phyloP scores from a whole-genome alignment of 2,329 filamentous ascomycete genomes.

The Colletotrichum somersetense region DNA sequence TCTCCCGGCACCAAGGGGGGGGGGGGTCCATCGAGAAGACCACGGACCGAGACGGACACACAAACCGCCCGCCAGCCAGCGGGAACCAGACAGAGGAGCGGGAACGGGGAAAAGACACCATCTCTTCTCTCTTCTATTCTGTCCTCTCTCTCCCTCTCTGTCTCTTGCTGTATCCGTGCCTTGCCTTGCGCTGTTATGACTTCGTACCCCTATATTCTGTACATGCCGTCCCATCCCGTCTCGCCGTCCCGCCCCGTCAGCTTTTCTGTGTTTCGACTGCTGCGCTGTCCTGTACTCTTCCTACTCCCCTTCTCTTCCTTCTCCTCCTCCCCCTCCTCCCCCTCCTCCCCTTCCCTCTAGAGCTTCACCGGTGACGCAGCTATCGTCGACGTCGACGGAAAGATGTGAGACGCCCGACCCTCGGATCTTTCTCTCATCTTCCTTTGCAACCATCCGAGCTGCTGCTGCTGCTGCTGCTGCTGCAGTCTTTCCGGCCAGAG shows the following conservation, averaged over 20 bases:
- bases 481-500: constrained; percentile 21
- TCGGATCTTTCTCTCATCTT: constrained; percentile 22
- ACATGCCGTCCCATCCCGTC: not conserved
- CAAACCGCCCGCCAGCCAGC: not conserved
- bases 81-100: not conserved
- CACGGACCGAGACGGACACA: not conserved
- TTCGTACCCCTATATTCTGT: not conserved
- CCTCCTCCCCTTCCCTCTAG: not conserved
- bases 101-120: constrained; percentile 11
- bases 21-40: not conserved
- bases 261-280: constrained; percentile 18
- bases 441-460: constrained; percentile 14
- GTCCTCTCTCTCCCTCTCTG: not conserved
- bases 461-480: constrained; percentile 3
- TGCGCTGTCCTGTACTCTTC: not conserved
- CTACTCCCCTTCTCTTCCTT: not conserved
- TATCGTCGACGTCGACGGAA: constrained; percentile 26
- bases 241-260: not conserved
- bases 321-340: not conserved
- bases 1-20: constrained; percentile 19
- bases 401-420: constrained; percentile 39
- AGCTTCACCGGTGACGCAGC: constrained; percentile 12
- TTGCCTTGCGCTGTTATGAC: not conserved
- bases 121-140: not conserved
- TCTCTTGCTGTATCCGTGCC: not conserved